A percentile compares a stretch with the other conserved stretches of the same genome.
These are phyloP conservation scores for Fomitopsis pinicola DNA, from an alignment of 1,284 basidiomycete genomes.

Conservation along the genomic window DNA sequence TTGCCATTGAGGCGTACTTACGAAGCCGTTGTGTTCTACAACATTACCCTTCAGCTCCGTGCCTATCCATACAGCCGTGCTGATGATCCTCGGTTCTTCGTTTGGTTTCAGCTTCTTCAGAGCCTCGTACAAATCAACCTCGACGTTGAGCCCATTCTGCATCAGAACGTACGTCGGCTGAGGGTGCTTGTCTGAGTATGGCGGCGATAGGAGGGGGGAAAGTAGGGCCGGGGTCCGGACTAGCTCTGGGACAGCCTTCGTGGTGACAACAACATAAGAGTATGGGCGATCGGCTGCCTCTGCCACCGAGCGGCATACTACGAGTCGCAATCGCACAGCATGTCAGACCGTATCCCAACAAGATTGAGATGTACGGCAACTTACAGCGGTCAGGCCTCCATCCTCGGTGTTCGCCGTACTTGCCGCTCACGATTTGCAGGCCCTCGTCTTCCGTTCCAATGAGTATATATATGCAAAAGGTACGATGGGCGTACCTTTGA, in stretches of 20 bases:
- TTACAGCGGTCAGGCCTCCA: conserved; percentile 65
- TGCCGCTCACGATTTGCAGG: conserved; percentile 52
- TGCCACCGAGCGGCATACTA: conserved; percentile 55
- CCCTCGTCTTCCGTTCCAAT: conserved; percentile 35
- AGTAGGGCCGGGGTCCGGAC: conserved; percentile 54
- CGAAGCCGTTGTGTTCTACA: conserved; percentile 49
- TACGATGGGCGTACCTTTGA: too few relatives aligned
- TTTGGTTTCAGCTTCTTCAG: conserved; percentile 35
- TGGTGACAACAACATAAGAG: conserved; percentile 64
- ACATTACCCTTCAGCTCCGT: conserved; percentile 44
- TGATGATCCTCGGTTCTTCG: conserved; percentile 47
- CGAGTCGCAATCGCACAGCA: neutral
- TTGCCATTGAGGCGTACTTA: conserved; percentile 25
- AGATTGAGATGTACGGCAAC: conserved; percentile 17
- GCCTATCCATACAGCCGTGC: conserved; percentile 50
- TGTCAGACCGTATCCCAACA: neutral
- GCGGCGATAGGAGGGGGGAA: conserved; percentile 48
- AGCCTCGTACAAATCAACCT: conserved; percentile 59
- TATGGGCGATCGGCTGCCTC: conserved; percentile 61
- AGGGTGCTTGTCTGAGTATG: conserved; percentile 41
- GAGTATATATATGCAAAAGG: too few relatives aligned
- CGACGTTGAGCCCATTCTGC: conserved; percentile 78
- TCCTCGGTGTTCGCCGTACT: conserved; percentile 51
- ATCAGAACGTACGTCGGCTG: conserved; percentile 66
- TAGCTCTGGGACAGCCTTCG: conserved; percentile 74